phyloP scores from a whole-genome alignment of 1,139 yeast species.

The Geotrichum reessii region DNA sequence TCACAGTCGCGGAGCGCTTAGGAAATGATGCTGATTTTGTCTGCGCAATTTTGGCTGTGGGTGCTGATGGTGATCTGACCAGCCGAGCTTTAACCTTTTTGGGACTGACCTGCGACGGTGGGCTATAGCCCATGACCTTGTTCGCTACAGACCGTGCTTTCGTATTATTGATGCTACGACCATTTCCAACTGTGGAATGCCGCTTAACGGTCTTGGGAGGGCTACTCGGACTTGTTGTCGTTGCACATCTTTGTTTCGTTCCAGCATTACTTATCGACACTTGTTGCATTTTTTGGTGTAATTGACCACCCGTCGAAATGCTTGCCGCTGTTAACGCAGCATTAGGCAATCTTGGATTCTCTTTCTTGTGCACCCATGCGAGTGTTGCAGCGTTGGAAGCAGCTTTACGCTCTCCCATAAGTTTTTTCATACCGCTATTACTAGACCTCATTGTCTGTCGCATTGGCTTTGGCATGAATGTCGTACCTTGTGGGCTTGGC shows the following conservation, averaged over 20 bases:
- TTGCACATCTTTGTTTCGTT: not conserved
- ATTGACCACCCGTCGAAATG: constrained; percentile 7
- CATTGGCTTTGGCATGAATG: constrained; percentile 20
- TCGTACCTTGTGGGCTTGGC: not conserved
- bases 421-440: constrained; percentile 22
- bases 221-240: not conserved
- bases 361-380: constrained; percentile 25
- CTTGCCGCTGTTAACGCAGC: constrained; percentile 14
- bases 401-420: constrained; percentile 20
- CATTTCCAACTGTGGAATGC: not conserved
- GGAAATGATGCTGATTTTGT: not conserved
- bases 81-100: not conserved
- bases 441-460: constrained; percentile 25
- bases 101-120: not conserved
- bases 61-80: not conserved
- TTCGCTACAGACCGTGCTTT: not conserved
- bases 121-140: not conserved
- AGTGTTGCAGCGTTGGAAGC: constrained; percentile 28
- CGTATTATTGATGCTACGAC: not conserved
- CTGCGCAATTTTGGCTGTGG: not conserved
- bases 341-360: not conserved
- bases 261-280: not conserved
- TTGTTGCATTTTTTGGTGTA: not conserved
- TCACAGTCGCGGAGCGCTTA: not conserved
- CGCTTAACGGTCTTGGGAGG: not conserved